Evolutionary conservation across 1,139 yeast genomes (phyloP), one percentile per base, ranked within the genome.

Genomic region (Suhomyces maxii): DNA sequence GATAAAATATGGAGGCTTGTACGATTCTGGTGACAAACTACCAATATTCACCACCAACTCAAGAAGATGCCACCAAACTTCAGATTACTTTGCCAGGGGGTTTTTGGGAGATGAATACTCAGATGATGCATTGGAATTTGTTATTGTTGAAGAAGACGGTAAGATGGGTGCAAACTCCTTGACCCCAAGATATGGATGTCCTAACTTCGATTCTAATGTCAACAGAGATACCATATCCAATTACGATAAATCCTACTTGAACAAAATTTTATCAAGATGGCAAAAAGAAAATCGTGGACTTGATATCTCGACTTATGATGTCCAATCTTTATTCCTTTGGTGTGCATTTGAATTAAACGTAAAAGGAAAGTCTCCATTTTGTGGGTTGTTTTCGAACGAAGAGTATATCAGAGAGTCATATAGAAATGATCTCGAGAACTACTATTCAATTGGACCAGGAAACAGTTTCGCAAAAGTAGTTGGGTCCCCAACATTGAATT

Each of bases 311-410:
- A 51, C 63, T 3, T 42, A 53, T 9, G 84, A 83, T 53, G 69
- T 80, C 32, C 58, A 59, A 35, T 59, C 63, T 41, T 55, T 79
- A 49, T 64, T 73, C 49, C 63, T 65, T 41, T 63, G 76, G 62
- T 80, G 84, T 62, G 82, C 80, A 3, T 82, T 69, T 60, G 86
- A 80, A 56, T 60, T 80, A 49, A 76, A 76, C 51, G 76, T 69
- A 10, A 64, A 62, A 32, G 84, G 84, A 4, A 49, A 61, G 28
- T 71, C 82, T 7, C 70, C 72, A 6, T 74, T 80, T 47, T 78
- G 85, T 58, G 64, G 68, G 26, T 65, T 80, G 8, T 74, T 82
- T 63, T 77, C 80, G 39, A 65, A 68, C 41, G 76, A 76, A 35
- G 84, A 81, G 49, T 73, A 68, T 55, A 62, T 75, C 14, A 65